Evolutionary conservation across 441 rosid genomes (phyloP).

Genomic region (Euphorbia celastroides): DNA sequence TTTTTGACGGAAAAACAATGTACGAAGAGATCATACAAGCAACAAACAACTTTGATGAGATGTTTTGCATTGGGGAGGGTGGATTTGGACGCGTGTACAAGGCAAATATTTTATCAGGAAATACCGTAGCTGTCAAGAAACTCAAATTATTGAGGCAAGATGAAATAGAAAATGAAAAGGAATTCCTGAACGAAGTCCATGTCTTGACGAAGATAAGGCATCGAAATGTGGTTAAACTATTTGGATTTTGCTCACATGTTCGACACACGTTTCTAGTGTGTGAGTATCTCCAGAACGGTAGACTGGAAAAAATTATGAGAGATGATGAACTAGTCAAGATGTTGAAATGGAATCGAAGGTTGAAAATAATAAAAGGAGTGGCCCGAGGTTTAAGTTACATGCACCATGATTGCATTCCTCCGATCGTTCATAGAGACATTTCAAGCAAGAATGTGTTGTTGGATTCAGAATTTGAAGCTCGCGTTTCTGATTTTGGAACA

Average conservation of each 20-base stretch:
- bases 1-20: too few species aligned
- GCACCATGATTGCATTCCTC: slow-evolving; percentile 33
- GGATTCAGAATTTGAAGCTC: slow-evolving; percentile 28
- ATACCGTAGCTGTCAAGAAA: slow-evolving; percentile 30
- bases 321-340: slow-evolving; percentile 17
- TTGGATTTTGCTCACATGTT: too few species aligned
- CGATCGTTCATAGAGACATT: too few species aligned
- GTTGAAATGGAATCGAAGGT: slow-evolving; percentile 29
- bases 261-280: too few species aligned
- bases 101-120: slow-evolving; percentile 13
- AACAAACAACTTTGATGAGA: slow-evolving; percentile 19
- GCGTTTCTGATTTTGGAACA: slow-evolving; percentile 26
- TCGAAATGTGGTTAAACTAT: too few species aligned
- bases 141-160: neutral
- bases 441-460: slow-evolving; percentile 28
- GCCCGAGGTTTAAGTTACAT: slow-evolving; percentile 29
- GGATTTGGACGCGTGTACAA: too few species aligned
- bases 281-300: slow-evolving; percentile 25
- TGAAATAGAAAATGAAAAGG: neutral
- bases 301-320: slow-evolving; percentile 15
- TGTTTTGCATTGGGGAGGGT: slow-evolving; percentile 29
- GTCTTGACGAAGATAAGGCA: slow-evolving; percentile 29
- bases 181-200: slow-evolving; percentile 23
- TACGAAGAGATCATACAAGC: slow-evolving; percentile 24
- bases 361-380: slow-evolving; percentile 23